phyloP scores from a whole-genome alignment of 1,139 yeast genomes.

The Magnusiomyces starmeri region DNA sequence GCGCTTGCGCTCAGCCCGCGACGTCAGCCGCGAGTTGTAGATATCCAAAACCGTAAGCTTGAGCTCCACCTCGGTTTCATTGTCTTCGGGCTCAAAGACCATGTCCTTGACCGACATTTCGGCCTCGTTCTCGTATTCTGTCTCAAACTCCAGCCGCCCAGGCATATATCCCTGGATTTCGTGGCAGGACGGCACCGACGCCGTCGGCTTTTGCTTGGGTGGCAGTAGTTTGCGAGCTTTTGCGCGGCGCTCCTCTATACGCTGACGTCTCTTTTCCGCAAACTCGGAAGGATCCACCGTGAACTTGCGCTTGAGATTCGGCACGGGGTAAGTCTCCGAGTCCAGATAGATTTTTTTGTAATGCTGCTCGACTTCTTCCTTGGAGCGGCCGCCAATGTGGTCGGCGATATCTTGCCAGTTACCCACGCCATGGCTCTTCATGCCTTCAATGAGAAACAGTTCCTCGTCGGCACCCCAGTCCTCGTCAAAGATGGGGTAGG shows the following conservation, averaged over 20 bases:
- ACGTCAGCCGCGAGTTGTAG: slow-evolving; percentile 79
- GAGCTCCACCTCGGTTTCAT: slow-evolving; percentile 77
- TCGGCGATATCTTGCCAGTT: slow-evolving; percentile 97
- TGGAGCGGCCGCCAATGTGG: slow-evolving; percentile 85
- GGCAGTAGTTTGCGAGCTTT: slow-evolving; percentile 46
- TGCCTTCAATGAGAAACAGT: slow-evolving; percentile 73
- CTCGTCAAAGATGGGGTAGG: slow-evolving; percentile 81
- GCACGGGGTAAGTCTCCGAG: slow-evolving; percentile 78
- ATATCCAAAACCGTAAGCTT: slow-evolving; percentile 83
- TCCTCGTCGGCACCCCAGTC: slow-evolving; percentile 99
- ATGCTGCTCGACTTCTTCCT: slow-evolving; percentile 85
- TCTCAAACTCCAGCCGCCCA: slow-evolving; percentile 92
- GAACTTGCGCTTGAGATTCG: slow-evolving; percentile 65
- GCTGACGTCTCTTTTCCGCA: slow-evolving; percentile 54
- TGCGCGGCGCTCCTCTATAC: slow-evolving; percentile 65
- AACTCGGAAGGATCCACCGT: slow-evolving; percentile 62
- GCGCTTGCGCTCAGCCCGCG: slow-evolving; percentile 90
- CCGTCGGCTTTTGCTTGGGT: slow-evolving; percentile 58
- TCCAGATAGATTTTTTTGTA: slow-evolving; percentile 65
- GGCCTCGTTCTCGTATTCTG: slow-evolving; percentile 94
- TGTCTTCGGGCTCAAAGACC: slow-evolving; percentile 91
- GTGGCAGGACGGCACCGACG: slow-evolving; percentile 93
- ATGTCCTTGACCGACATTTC: slow-evolving; percentile 90
- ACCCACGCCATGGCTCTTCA: slow-evolving; percentile 73
- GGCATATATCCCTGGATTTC: slow-evolving; percentile 99